Evolutionary conservation across 108 stramenopile genomes (phyloP).

Genomic region (Epipyxis sp.): DNA sequence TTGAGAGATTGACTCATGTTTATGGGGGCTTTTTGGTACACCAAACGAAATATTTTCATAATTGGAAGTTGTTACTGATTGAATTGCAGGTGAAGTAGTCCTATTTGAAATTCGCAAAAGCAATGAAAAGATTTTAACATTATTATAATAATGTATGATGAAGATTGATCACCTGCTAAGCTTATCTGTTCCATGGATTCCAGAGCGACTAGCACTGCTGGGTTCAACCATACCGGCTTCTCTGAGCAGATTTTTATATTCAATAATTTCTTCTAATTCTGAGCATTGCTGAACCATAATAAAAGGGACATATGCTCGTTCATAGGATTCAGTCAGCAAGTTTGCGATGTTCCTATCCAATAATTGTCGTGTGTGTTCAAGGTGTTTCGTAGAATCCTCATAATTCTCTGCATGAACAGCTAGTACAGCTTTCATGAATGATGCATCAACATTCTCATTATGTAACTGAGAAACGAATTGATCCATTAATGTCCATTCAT

Average conservation of each 20-base stretch:
- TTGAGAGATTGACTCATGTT: not conserved
- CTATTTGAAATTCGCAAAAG: no score
- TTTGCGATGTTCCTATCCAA: conserved; percentile 73
- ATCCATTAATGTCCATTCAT: conserved; percentile 84
- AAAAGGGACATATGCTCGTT: conserved; percentile 83
- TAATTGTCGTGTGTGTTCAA: conserved; percentile 48
- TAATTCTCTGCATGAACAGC: conserved; percentile 70
- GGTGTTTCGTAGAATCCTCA: conserved; percentile 18
- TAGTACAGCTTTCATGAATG: conserved; percentile 87
- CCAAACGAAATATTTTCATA: no score
- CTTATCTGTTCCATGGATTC: no score
- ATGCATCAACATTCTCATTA: conserved; percentile 66
- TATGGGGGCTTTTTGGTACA: not conserved
- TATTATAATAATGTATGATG: no score
- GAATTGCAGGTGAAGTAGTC: no score
- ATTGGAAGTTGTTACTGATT: no score
- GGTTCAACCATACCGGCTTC: not conserved
- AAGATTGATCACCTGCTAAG: no score
- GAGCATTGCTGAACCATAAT: conserved; percentile 76
- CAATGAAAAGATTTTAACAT: no score
- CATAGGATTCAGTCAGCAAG: conserved; percentile 80
- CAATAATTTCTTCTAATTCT: conserved; percentile 88
- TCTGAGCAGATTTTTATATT: conserved; percentile 60
- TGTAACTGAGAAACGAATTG: conserved; percentile 42
- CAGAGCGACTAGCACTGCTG: no score